Evolutionary conservation across 495 filamentous ascomycete genomes (phyloP), one percentile per base, ranked within the genome.

Genomic region (Rhypophila decipiens): DNA sequence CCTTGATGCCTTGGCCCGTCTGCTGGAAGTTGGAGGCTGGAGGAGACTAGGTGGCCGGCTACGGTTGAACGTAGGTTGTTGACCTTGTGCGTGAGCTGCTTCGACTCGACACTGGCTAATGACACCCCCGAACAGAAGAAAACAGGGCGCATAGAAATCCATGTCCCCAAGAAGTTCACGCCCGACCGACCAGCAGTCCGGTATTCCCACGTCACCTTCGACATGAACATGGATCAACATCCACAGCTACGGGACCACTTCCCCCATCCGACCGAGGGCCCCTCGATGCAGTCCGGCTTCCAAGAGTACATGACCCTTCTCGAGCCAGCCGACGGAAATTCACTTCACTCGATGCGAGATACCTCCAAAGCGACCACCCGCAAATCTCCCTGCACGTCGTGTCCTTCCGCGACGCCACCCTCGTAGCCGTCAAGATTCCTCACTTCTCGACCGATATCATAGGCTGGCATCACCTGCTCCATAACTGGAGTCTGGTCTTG

Each of bases 401-500:
- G 7, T 66, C 65, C 0, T 77, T 79, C 44, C 54, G 56, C 15
- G 68, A 79, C 51, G 65, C 68, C 10, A 79, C 74, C 0, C 51
- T 77, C 23, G 60, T 78, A 22, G 61, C 63, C 11, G 46, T 77
- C 18, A 53, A 54, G 10, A 77, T 64, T 60, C 67, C 69, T n/a
- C 76, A 79, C 51, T 60, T 67, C 2, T 43, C 74, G 10, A 70
- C 68, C 50, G 76, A 79, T 44, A 73, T 59, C 2, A 64, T 73
- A 56, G 72, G 69, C 11, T 59, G 46, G 12, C 39, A 31, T n/a
- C 57, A 53, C n/a, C 51, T 72, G 23, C 49, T 75, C 5, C 41
- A 57, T 4, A 61, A 55, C 3, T 75, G 71, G 70, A 50, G 44
- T 24, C 51, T 59, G 2, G 61, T 69, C 9, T 58, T 74, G 5